Evolutionary conservation across 2,329 filamentous ascomycete species (phyloP), one percentile per base, ranked within the genome.

Genomic region (Ascomycota sp.): DNA sequence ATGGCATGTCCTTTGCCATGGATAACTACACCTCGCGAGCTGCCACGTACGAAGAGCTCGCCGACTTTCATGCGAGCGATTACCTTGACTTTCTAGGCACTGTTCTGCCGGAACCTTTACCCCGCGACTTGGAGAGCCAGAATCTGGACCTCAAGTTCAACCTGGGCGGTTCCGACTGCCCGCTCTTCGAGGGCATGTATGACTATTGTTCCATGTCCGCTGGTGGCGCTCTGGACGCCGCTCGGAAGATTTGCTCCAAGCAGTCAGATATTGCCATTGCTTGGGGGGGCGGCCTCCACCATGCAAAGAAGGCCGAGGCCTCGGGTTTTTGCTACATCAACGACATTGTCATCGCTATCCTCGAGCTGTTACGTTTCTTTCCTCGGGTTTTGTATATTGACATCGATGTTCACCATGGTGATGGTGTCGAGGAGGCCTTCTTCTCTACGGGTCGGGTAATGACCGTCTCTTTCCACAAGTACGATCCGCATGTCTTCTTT

Each of bases 291-390:
- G 89, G 89, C 8, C 66, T 98, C 20, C 89, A 98, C 52, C 89
- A 98, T 46, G 89, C 89, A 27, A 94, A 95, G 53, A 89, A 86
- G 48, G 71, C 76, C 31, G 83, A 93, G 53, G 86, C 89, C 0
- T 86, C 78, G 10, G 89, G 89, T 1, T 98, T 98, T 53, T 98
- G 89, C 58, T 98, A 98, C 56, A 83, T 95, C 56, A 98, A 98
- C 52, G 89, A 98, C 52, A 95, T 95, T 43, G 89, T 95, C 33
- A 67, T 98, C 28, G 82, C 79, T 23, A 89, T 94, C 42, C 65
- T 95, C 23, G 78, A 94, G 48, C 67, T 98, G 8, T 62, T 95
- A 11, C 75, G 79, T 20, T 68, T 75, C 44, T 71, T 85, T 42
- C 73, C 82, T 11, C 76, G 85, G 29, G 85, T 95, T 7, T 63